A percentile compares a stretch with the other conserved stretches of the same genome.
Conservation (phyloP, 345 rosid species). For the Sisymbrium irio region DNA sequence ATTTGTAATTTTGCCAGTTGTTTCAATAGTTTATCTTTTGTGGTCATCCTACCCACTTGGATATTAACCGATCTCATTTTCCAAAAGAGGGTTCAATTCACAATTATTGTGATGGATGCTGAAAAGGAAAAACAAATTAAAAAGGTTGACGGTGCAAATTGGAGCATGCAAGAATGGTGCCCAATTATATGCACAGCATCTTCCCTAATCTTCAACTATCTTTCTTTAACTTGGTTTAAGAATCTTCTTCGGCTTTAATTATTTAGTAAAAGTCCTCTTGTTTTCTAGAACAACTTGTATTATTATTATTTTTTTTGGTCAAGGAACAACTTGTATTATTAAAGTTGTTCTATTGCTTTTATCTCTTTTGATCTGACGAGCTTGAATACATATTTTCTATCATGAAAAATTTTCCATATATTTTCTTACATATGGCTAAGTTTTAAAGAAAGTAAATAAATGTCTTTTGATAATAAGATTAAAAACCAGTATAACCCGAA, state of each 20-base stretch:
- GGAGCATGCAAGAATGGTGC: slow-evolving; percentile 20
- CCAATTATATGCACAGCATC: slow-evolving; percentile 26
- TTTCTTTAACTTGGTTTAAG: background rate
- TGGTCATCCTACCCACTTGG: slow-evolving; percentile 2
- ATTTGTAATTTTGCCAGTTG: background rate
- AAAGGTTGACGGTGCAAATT: slow-evolving; percentile 15
- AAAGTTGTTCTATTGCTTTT: background rate
- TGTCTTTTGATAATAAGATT: background rate
- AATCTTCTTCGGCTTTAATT: slow-evolving; percentile 13
- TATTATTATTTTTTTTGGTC: too few species aligned
- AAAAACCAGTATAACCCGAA: background rate
- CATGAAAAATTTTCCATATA: background rate
- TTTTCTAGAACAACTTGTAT: background rate
- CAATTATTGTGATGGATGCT: slow-evolving; percentile 7
- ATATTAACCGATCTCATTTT: background rate
- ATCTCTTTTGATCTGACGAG: background rate
- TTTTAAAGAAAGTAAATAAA: background rate
- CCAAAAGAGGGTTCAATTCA: slow-evolving; percentile 8
- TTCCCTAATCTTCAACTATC: slow-evolving; percentile 17
- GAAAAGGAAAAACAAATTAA: slow-evolving; percentile 14
- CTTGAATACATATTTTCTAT: background rate
- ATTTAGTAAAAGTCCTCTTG: background rate
- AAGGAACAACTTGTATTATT: background rate
- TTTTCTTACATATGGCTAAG: background rate
- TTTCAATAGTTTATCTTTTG: background rate